These are phyloP conservation scores for Cercospora sojina DNA, from an alignment of 2,329 filamentous ascomycete species.

Conservation along the genomic window DNA sequence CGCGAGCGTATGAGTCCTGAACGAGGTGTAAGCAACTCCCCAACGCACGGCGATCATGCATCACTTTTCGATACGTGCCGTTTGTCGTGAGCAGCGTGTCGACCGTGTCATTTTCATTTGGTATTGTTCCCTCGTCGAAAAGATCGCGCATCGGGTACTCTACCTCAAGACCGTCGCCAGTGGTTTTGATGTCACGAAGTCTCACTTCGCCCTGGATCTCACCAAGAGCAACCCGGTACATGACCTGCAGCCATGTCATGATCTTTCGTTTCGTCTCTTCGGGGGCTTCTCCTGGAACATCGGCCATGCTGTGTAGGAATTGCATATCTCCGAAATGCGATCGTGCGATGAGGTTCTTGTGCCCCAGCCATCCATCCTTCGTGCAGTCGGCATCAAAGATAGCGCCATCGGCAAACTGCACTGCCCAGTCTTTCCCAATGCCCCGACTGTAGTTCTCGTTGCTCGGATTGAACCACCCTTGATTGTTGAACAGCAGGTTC, in stretches of 20 bases:
- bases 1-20: conserved; percentile 15
- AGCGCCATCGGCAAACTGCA: conserved; percentile 9
- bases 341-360: conserved; percentile 14
- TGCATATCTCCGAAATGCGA: conserved; percentile 15
- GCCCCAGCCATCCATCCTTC: conserved; percentile 12
- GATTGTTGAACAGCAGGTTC: conserved; percentile 11
- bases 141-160: background rate
- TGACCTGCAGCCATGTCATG: conserved; percentile 11
- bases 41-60: conserved; percentile 6
- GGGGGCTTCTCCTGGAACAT: background rate
- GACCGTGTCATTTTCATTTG: background rate
- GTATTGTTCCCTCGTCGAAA: conserved; percentile 8
- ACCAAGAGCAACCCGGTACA: conserved; percentile 12
- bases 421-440: conserved; percentile 12
- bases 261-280: conserved; percentile 11
- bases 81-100: conserved; percentile 8
- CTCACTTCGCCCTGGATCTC: background rate
- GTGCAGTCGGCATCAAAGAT: conserved; percentile 4
- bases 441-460: conserved; percentile 13
- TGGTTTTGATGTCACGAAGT: conserved; percentile 5
- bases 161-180: background rate
- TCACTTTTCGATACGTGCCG: conserved; percentile 9
- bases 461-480: conserved; percentile 1
- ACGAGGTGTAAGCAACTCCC: conserved; percentile 13
- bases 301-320: conserved; percentile 15